These are phyloP conservation scores for Acrodontium crateriforme DNA, from an alignment of 2,329 filamentous ascomycete genomes.

Conservation along the genomic window DNA sequence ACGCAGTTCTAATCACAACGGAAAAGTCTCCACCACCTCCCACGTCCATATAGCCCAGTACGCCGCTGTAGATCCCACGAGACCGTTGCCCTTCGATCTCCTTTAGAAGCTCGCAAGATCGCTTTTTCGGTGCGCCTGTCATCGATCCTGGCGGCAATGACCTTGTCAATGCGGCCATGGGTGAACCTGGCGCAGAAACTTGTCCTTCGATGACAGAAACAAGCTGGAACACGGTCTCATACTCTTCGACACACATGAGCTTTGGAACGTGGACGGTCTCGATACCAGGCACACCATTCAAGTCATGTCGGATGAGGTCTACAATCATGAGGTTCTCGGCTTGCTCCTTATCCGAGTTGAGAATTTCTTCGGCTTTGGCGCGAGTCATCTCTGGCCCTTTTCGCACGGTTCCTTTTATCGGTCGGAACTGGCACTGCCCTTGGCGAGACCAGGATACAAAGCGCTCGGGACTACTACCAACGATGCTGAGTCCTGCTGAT, in stretches of 20 bases:
- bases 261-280: conserved; percentile 56
- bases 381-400: conserved; percentile 57
- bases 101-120: conserved; percentile 71
- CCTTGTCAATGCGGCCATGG: conserved; percentile 61
- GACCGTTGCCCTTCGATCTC: conserved; percentile 50
- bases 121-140: conserved; percentile 92
- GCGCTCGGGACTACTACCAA: conserved; percentile 78
- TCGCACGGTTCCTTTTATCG: conserved; percentile 93
- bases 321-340: conserved; percentile 98
- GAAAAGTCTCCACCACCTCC: conserved; percentile 79
- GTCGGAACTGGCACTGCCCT: conserved; percentile 63
- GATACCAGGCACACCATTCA: conserved; percentile 67
- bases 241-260: conserved; percentile 78
- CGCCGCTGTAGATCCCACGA: conserved; percentile 72
- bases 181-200: conserved; percentile 38
- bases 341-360: conserved; percentile 74
- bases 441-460: conserved; percentile 57
- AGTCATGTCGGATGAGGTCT: conserved; percentile 85
- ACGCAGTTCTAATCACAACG: conserved; percentile 76
- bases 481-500: conserved; percentile 41
- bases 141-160: conserved; percentile 84
- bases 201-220: conserved; percentile 72
- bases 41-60: conserved; percentile 80
- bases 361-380: conserved; percentile 55
- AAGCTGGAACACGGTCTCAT: conserved; percentile 82